Base-by-base conservation (phyloP, 305 asterid species). In the Fraxinus platypoda region DNA sequence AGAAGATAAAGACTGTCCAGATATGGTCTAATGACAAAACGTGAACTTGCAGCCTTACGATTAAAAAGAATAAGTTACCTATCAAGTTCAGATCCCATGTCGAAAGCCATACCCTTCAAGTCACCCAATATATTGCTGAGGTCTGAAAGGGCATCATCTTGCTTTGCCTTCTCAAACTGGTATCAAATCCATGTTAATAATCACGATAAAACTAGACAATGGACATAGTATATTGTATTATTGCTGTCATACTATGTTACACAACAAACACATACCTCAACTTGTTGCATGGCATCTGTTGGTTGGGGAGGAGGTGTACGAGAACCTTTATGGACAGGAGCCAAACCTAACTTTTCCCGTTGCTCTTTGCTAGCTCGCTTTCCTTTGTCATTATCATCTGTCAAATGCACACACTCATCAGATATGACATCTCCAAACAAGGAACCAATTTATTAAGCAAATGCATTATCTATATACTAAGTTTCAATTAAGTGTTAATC, bases 311-410 rank as follows among this genome's bases (percentile, higher is more conserved):
- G 87, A 75, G 97, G 93, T 2, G 94, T 88, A 17, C 84, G 82
- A 0, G 94, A 82, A 76, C 90, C 95, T 70, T 88, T 89, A 4
- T 86, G 78, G 15, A 72, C 80, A 49, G 78, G 83, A 35, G 82
- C 92, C 74, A 93, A 78, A 15, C 98, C 99, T 49, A 94, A 82
- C 89, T 89, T 93, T 38, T 93, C 92, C 76, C 98, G 90, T 84
- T 94, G 92, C 81, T 85, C 97, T 37, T 83, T 41, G 17, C 87
- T 89, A 31, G 88, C 83, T 54, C 79, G 81, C 84, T 91, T 94
- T 82, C 84, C 92, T 49, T 64, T 84, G 46, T 80, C 74, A 73
- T 80, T 90, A 81, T 93, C 93, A 80, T 92, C 98, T 95, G 90
- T 46, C 31, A 37, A 84, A 77, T 0, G 19, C 33, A 68, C 41